Evolutionary conservation across 306 rosid species (phyloP), one percentile per base, ranked within the genome.

Genomic region (Vigna radiata): DNA sequence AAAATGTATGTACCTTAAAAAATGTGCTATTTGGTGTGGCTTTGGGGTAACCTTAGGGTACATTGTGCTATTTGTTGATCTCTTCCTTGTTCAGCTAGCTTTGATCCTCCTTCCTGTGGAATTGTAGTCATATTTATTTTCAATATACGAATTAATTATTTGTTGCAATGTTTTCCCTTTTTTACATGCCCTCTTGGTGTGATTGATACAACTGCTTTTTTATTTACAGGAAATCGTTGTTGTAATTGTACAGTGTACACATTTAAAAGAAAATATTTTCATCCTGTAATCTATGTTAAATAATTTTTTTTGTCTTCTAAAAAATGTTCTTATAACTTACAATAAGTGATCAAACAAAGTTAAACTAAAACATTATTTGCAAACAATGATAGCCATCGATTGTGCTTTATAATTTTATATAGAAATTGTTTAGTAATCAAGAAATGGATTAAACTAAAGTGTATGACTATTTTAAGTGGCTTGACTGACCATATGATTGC

Each of bases 391-490:
- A 47, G 12, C 58, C 74, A 5, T 53, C 39, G 31, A 65, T 76
- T 76, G 13, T 43, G 4, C 39, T 67, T 36, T 25, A 15, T 61
- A 61, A 61, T 60, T 60, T 60, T 66, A 41, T 39, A 65, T 27
- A 11, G 16, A 41, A 12, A 2, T 27, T 63, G 9, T 68, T n/a
- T 27, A 68, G 23, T 18, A 77, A 43, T 44, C 44, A 54, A 27
- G 10, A 77, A 68, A 55, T 68, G 11, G 52, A 60, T 79, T 79
- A 33, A 60, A 59, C 64, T 36, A 18, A 23, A 60, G 7, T 33
- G 25, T 14, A 59, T 78, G 43, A 59, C 55, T 59, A 47, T 49
- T 60, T 47, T 48, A 9, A 58, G 71, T 47, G 31, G 48, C 6
- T 47, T 27, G 77, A 33, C 53, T 2, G 77, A 33, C 62, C 3